phyloP scores from a whole-genome alignment of 345 rosid species.

The Luvunga scandens region DNA sequence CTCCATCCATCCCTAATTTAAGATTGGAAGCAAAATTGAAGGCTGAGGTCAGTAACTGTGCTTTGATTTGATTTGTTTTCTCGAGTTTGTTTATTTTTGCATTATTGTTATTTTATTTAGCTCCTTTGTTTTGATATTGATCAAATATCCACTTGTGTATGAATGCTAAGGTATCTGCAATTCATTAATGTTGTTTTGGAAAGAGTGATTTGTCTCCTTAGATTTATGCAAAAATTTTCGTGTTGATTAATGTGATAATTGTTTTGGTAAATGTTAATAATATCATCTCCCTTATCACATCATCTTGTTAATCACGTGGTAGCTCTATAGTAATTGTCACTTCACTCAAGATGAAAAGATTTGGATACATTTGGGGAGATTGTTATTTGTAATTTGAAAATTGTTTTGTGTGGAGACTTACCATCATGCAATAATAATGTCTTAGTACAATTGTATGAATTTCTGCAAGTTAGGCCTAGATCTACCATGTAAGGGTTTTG shows the following conservation, averaged over 20 bases:
- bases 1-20: conserved; percentile 53
- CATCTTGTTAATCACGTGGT: background rate
- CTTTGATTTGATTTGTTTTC: background rate
- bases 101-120: background rate
- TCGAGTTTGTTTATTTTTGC: background rate
- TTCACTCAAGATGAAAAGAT: background rate
- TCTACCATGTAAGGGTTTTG: background rate
- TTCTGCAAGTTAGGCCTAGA: background rate
- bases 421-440: background rate
- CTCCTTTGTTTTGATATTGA: background rate
- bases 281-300: background rate
- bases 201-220: background rate
- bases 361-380: background rate
- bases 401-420: background rate
- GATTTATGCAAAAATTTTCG: background rate
- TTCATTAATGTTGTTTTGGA: background rate
- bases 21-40: conserved; percentile 72
- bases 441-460: background rate
- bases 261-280: background rate
- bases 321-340: background rate
- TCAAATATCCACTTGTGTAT: background rate
- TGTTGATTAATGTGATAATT: background rate
- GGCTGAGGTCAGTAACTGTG: conserved; percentile 65
- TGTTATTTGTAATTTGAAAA: background rate
- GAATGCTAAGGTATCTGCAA: background rate